phyloP scores from a whole-genome alignment of 2,329 filamentous ascomycete genomes.

The Colletotrichum incanum region DNA sequence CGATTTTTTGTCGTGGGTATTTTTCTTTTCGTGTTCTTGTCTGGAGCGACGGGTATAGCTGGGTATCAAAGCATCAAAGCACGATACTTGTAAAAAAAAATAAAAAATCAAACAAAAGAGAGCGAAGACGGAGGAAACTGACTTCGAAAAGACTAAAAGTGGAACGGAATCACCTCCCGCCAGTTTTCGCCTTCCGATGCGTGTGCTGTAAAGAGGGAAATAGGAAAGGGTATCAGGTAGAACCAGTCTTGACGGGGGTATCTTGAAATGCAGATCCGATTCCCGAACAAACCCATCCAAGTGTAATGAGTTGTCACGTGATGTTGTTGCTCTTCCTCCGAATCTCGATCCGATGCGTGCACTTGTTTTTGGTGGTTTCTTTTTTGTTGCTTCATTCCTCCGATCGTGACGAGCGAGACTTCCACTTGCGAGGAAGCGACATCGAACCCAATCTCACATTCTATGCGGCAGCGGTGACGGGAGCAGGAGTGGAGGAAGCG shows the following conservation, averaged over 20 bases:
- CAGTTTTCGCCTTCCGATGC: constrained; percentile 41
- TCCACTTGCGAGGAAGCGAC: constrained; percentile 21
- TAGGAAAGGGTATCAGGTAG: constrained; percentile 51
- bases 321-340: constrained; percentile 39
- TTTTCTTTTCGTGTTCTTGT: constrained; percentile 47
- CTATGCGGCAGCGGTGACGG: constrained; percentile 68
- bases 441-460: constrained; percentile 41
- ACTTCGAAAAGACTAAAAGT: constrained; percentile 43
- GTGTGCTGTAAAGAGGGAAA: constrained; percentile 46
- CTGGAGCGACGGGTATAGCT: constrained; percentile 51
- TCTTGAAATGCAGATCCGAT: constrained; percentile 73
- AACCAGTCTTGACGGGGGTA: constrained; percentile 70
- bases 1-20: constrained; percentile 47
- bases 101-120: constrained; percentile 44
- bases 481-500: constrained; percentile 59
- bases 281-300: constrained; percentile 57
- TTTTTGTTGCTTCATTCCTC: constrained; percentile 21
- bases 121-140: constrained; percentile 41
- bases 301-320: constrained; percentile 42
- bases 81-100: constrained; percentile 44
- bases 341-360: constrained; percentile 38
- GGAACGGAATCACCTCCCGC: constrained; percentile 41
- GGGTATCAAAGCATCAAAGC: constrained; percentile 57
- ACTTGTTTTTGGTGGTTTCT: constrained; percentile 25
- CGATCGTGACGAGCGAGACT: constrained; percentile 23